Conservation (phyloP, 2,329 filamentous ascomycete species). For the Lecanicillium sp. region DNA sequence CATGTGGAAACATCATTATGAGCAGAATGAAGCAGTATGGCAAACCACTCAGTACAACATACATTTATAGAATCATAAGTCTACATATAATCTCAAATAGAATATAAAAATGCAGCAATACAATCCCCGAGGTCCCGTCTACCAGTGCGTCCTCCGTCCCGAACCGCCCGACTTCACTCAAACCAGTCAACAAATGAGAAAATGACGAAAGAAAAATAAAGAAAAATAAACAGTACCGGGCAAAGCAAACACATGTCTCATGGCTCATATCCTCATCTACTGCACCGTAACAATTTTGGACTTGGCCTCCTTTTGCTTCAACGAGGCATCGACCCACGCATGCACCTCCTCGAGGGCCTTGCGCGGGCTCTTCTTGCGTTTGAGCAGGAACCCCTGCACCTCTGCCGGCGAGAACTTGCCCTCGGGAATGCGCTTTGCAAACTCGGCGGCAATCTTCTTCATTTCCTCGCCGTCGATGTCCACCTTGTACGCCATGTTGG, state of each 20-base stretch:
- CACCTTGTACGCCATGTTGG: slow-evolving; percentile 22
- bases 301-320: slow-evolving; percentile 44
- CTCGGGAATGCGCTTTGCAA: slow-evolving; percentile 48
- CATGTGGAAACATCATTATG: too few relatives aligned
- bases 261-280: slow-evolving; percentile 20
- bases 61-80: too few relatives aligned
- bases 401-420: slow-evolving; percentile 52
- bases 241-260: neutral
- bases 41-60: too few relatives aligned
- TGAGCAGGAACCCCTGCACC: slow-evolving; percentile 59
- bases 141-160: too few relatives aligned
- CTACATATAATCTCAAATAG: too few relatives aligned
- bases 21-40: too few relatives aligned
- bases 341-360: slow-evolving; percentile 48
- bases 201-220: too few relatives aligned
- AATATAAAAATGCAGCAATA: too few relatives aligned
- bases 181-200: too few relatives aligned
- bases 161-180: too few relatives aligned
- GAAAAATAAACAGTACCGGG: too few relatives aligned
- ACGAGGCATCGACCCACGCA: slow-evolving; percentile 46
- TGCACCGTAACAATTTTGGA: slow-evolving; percentile 45
- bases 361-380: slow-evolving; percentile 53
- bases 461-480: slow-evolving; percentile 36
- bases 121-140: too few relatives aligned
- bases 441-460: slow-evolving; percentile 38